Evolutionary conservation across 2,329 filamentous ascomycete species (phyloP).

Genomic region (Cladosporium austrohemisphaericum): DNA sequence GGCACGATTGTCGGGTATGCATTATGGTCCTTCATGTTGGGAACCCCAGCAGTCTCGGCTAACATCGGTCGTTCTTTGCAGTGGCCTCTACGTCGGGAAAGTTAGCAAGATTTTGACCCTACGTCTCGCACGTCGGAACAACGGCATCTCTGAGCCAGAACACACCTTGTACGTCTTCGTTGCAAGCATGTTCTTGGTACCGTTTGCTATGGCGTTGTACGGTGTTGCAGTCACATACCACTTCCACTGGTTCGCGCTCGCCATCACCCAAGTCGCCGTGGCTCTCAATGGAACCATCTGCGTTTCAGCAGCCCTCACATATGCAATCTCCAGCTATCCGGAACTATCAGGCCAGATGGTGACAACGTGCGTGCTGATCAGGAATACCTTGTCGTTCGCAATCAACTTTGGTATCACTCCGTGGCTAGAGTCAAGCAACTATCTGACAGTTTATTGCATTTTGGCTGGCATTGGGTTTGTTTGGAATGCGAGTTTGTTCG

Average conservation of each 20-base stretch:
- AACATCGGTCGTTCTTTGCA: constrained; percentile 35
- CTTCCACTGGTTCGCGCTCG: constrained; percentile 49
- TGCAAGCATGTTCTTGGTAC: constrained; percentile 40
- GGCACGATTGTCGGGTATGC: constrained; percentile 20
- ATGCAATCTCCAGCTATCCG: constrained; percentile 45
- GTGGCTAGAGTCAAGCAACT: constrained; percentile 41
- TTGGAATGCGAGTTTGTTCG: constrained; percentile 34
- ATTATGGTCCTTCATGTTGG: constrained; percentile 37
- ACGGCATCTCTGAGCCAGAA: constrained; percentile 40
- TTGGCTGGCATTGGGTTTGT: constrained; percentile 43
- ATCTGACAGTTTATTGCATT: constrained; percentile 42
- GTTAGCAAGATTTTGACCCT: constrained; percentile 32
- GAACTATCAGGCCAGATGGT: constrained; percentile 44
- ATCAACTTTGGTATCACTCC: constrained; percentile 49
- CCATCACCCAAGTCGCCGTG: constrained; percentile 40
- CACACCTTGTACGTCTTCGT: constrained; percentile 40
- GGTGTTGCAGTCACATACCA: constrained; percentile 47
- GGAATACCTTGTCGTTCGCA: constrained; percentile 48
- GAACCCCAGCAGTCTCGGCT: constrained; percentile 35
- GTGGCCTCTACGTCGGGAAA: constrained; percentile 24
- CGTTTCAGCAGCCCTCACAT: constrained; percentile 39
- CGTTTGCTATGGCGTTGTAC: constrained; percentile 42
- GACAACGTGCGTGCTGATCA: constrained; percentile 45
- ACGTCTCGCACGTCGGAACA: constrained; percentile 35
- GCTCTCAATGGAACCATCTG: constrained; percentile 42